Evolutionary conservation across 2,329 filamentous ascomycete genomes (phyloP).

Genomic region (Neurospora crassa): DNA sequence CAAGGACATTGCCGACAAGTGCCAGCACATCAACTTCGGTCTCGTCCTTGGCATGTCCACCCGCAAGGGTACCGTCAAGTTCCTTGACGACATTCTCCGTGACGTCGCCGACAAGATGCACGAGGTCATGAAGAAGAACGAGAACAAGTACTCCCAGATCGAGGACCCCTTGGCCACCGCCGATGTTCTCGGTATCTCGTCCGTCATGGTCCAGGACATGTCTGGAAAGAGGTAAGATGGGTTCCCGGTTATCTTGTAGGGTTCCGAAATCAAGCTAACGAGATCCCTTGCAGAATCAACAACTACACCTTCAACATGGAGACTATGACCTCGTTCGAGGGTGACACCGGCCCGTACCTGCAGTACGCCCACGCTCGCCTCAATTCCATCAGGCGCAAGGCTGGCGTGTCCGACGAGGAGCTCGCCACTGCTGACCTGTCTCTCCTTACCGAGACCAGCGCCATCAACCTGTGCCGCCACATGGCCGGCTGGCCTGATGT

Average conservation of each 20-base stretch:
- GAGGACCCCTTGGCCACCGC: constrained; percentile 72
- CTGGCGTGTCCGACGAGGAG: constrained; percentile 43
- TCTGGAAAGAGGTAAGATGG: constrained; percentile 69
- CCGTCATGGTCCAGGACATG: constrained; percentile 98
- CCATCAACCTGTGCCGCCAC: constrained; percentile 61
- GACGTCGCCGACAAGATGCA: constrained; percentile 94
- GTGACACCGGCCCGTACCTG: constrained; percentile 76
- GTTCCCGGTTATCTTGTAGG: neutral
- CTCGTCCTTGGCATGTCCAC: constrained; percentile 63
- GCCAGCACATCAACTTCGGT: constrained; percentile 69
- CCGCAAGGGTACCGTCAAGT: constrained; percentile 65
- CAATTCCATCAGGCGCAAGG: constrained; percentile 51
- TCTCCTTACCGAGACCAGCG: constrained; percentile 63
- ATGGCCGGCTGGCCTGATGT: constrained; percentile 82
- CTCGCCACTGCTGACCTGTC: constrained; percentile 55
- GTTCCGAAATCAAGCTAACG: constrained; percentile 4
- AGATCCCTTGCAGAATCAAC: constrained; percentile 38
- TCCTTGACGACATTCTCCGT: constrained; percentile 60
- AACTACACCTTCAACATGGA: constrained; percentile 70
- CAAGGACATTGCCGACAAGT: constrained; percentile 56
- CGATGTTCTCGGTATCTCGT: constrained; percentile 83
- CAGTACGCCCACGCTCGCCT: constrained; percentile 75
- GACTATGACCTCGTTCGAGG: constrained; percentile 74
- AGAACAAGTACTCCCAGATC: constrained; percentile 82
- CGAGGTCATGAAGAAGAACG: constrained; percentile 88